phyloP scores from a whole-genome alignment of 2,329 filamentous ascomycete species.

The Anthostomella pinea region DNA sequence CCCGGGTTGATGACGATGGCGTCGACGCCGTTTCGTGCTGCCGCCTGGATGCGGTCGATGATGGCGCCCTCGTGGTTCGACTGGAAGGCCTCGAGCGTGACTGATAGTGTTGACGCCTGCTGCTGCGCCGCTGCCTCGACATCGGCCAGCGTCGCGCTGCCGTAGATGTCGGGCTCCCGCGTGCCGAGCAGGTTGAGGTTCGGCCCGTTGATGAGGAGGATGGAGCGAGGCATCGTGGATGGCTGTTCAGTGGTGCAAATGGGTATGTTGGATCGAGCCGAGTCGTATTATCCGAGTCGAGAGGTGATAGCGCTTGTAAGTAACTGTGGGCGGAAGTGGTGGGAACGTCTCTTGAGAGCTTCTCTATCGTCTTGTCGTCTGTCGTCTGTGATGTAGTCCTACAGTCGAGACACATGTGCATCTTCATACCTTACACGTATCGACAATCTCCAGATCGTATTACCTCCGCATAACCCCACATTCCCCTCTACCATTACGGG shows the following conservation, averaged over 20 bases:
- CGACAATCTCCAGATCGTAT: no score
- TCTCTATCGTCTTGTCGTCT: no score
- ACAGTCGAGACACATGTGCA: no score
- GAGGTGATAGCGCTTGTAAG: not conserved
- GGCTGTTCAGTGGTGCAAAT: not conserved
- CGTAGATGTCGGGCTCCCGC: slow-evolving; percentile 72
- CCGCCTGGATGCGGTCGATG: slow-evolving; percentile 69
- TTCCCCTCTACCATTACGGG: no score
- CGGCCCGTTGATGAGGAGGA: slow-evolving; percentile 77
- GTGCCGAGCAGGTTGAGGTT: slow-evolving; percentile 79
- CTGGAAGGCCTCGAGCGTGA: slow-evolving; percentile 60
- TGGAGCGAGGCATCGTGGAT: slow-evolving; percentile 32
- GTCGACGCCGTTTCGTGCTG: slow-evolving; percentile 50
- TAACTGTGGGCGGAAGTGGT: no score
- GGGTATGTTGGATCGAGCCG: no score
- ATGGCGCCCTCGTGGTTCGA: slow-evolving; percentile 77
- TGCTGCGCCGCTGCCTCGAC: slow-evolving; percentile 49
- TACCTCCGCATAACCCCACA: no score
- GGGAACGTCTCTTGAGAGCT: no score
- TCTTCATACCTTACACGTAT: no score
- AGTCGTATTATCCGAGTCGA: not conserved
- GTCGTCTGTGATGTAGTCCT: no score
- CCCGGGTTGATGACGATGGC: slow-evolving; percentile 75
- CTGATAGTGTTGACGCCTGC: slow-evolving; percentile 48
- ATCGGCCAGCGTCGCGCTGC: slow-evolving; percentile 63